Percentiles rank a stretch among this genome's conserved stretches.
Conservation (phyloP, 805 yeast genomes). For the Candida insectalens region DNA sequence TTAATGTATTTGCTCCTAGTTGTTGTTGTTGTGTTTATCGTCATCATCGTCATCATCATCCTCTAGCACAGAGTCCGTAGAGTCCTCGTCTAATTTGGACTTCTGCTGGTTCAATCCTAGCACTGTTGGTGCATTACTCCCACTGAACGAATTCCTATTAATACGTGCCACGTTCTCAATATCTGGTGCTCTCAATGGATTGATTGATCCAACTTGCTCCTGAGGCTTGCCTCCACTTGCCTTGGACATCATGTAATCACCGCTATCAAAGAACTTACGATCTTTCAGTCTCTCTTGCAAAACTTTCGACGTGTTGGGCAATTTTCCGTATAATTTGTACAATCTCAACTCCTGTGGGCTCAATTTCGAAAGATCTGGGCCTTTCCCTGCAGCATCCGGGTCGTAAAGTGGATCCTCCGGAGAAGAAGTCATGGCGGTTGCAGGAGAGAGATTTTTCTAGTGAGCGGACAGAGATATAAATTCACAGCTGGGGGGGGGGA, state of each 20-base stretch:
- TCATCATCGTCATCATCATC: slow-evolving; percentile 6
- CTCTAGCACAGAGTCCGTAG: slow-evolving; percentile 24
- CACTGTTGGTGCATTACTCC: slow-evolving; percentile 24
- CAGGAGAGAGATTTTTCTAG: neutral
- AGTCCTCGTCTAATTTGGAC: slow-evolving; percentile 45
- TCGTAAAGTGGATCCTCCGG: slow-evolving; percentile 14
- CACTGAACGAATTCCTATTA: slow-evolving; percentile 49
- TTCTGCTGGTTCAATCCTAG: slow-evolving; percentile 42
- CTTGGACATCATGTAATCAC: slow-evolving; percentile 83
- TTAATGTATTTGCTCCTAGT: neutral
- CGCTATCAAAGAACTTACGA: slow-evolving; percentile 87
- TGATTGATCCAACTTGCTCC: slow-evolving; percentile 20
- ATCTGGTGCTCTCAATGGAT: slow-evolving; percentile 37
- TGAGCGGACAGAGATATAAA: too few species aligned
- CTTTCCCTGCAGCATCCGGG: slow-evolving; percentile 15
- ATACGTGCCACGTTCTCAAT: slow-evolving; percentile 53
- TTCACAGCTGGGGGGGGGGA: too few species aligned
- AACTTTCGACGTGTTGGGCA: slow-evolving; percentile 74
- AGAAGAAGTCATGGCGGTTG: neutral
- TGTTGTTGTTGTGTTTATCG: neutral
- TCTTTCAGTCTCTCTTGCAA: slow-evolving; percentile 71
- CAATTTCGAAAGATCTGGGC: slow-evolving; percentile 46
- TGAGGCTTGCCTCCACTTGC: slow-evolving; percentile 39
- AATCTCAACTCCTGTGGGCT: slow-evolving; percentile 75
- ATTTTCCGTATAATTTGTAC: slow-evolving; percentile 72